These are phyloP conservation scores for Smittium mucronatum DNA, from an alignment of 371 early-diverging fungal species.

Conservation along the genomic window DNA sequence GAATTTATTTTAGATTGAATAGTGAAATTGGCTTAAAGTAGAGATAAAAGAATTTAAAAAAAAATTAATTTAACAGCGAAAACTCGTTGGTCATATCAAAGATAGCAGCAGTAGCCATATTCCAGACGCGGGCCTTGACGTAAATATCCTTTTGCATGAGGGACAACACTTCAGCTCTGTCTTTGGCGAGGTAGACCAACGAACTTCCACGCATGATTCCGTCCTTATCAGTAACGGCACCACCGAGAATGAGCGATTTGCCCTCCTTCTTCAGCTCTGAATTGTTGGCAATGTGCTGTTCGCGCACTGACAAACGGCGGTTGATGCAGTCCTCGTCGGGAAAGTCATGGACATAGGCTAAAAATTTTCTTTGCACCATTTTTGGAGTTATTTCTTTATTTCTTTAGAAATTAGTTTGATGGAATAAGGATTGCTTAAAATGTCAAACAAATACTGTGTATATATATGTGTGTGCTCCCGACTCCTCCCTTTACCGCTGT, in stretches of 20 bases:
- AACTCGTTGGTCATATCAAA: no score
- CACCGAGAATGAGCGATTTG: not conserved
- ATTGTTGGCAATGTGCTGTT: not conserved
- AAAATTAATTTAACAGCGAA: no score
- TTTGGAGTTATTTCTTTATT: conserved; percentile 26
- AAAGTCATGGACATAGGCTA: not conserved
- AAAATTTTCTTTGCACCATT: conserved; percentile 10
- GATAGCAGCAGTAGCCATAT: not conserved
- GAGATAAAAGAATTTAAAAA: no score
- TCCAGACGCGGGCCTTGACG: not conserved
- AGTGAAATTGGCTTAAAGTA: no score
- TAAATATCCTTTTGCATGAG: conserved; percentile 4
- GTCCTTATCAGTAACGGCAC: not conserved
- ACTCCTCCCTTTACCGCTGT: no score
- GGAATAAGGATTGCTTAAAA: conserved; percentile 92
- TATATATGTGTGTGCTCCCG: no score
- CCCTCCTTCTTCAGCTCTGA: not conserved
- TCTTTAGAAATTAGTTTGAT: conserved; percentile 42
- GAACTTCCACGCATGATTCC: not conserved
- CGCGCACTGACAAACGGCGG: not conserved
- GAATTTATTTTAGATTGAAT: no score
- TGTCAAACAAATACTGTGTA: conserved; percentile 67
- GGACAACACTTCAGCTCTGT: not conserved
- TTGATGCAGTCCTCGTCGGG: conserved; percentile 1
- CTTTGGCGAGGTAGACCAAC: not conserved